Evolutionary conservation across 208 protist species (phyloP).

Genomic region (Leishmania gerbilli): DNA sequence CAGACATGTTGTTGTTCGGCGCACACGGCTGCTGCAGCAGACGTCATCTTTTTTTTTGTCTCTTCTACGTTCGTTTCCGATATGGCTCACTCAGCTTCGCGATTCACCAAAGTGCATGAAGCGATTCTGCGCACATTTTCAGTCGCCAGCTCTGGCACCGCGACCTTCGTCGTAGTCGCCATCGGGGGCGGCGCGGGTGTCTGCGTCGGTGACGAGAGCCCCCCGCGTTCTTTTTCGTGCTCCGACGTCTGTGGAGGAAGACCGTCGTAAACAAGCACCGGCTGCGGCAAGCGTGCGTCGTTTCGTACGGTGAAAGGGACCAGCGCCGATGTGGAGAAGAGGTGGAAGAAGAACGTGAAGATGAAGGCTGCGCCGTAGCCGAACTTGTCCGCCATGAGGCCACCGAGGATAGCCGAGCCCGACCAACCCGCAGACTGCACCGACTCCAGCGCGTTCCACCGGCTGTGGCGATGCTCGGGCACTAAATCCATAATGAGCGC

Average conservation of each 20-base stretch:
- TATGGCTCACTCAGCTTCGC: not conserved
- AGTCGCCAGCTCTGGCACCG: constrained; percentile 26
- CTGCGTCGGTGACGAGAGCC: not conserved
- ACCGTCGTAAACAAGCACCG: constrained; percentile 34
- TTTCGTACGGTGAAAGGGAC: constrained; percentile 56
- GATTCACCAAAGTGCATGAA: constrained; percentile 22
- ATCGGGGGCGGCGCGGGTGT: not conserved
- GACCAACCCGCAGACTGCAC: constrained; percentile 71
- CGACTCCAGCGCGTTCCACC: constrained; percentile 78
- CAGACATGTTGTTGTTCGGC: not conserved
- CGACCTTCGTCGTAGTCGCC: not conserved
- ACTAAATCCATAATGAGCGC: constrained; percentile 78
- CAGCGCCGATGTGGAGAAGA: constrained; percentile 35
- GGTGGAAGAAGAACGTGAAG: constrained; percentile 73
- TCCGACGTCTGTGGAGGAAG: not conserved
- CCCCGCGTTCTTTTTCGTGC: not conserved
- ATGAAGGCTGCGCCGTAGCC: constrained; percentile 75
- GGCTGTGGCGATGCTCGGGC: constrained; percentile 40
- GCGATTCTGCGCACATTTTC: constrained; percentile 41
- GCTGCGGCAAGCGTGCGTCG: constrained; percentile 44
- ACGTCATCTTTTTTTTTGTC: not conserved
- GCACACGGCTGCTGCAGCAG: not conserved
- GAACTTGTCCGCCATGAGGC: constrained; percentile 52
- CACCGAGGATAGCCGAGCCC: constrained; percentile 63
- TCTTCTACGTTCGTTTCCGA: not conserved